phyloP scores from a whole-genome alignment of 2,329 filamentous ascomycete genomes.

The Diplocarpon mali region DNA sequence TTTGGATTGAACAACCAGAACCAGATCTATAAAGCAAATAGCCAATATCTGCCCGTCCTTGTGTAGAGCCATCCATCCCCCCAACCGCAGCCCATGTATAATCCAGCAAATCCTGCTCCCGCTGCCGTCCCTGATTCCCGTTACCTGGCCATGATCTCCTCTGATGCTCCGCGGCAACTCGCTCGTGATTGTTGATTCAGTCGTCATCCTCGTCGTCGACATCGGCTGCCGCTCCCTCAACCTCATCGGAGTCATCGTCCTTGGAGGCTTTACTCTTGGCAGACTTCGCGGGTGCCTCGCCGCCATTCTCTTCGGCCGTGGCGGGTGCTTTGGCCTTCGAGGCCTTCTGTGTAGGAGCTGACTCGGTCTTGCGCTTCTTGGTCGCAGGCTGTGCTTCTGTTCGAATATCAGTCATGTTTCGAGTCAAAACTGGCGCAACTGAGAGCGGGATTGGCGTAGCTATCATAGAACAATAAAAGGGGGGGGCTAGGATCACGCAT shows the following conservation, averaged over 20 bases:
- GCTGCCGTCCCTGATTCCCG: background rate
- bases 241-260: constrained; percentile 11
- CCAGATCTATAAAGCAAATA: constrained; percentile 6
- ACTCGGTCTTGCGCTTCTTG: constrained; percentile 23
- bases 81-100: background rate
- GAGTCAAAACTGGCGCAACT: background rate
- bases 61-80: background rate
- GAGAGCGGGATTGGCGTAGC: background rate
- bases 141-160: background rate
- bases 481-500: constrained; percentile 2
- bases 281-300: constrained; percentile 7
- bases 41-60: background rate
- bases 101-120: constrained; percentile 1
- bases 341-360: constrained; percentile 3
- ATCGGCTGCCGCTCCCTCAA: constrained; percentile 6
- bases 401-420: constrained; percentile 1
- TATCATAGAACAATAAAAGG: no score
- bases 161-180: background rate
- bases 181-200: background rate
- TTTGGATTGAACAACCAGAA: constrained; percentile 2
- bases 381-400: constrained; percentile 15
- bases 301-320: constrained; percentile 8
- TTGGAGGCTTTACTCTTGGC: constrained; percentile 3
- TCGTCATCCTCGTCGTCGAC: constrained; percentile 14
- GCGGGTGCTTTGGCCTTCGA: constrained; percentile 10